These are phyloP conservation scores for Leccinum sublutescens DNA, from an alignment of 768 basidiomycete species.

Conservation along the genomic window DNA sequence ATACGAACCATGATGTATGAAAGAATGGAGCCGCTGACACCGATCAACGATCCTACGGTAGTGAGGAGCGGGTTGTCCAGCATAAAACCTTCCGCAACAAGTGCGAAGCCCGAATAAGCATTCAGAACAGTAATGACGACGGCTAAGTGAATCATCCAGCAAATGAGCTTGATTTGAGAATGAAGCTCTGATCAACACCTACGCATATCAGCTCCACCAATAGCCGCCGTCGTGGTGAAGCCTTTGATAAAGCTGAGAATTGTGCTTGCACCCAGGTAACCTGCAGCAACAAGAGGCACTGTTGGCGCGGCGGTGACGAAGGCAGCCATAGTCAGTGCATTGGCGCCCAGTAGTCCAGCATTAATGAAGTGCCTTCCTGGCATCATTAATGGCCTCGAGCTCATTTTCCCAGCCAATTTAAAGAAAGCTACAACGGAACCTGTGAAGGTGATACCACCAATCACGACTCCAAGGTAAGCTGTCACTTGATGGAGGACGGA, in stretches of 20 bases:
- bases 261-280: constrained; percentile 72
- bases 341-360: constrained; percentile 64
- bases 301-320: constrained; percentile 70
- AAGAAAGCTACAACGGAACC: constrained; percentile 89
- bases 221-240: constrained; percentile 85
- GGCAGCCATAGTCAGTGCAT: constrained; percentile 70
- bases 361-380: constrained; percentile 82
- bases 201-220: constrained; percentile 95
- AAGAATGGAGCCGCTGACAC: constrained; percentile 87
- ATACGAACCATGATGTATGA: constrained; percentile 85
- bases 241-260: constrained; percentile 82
- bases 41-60: constrained; percentile 82
- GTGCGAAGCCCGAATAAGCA: constrained; percentile 87
- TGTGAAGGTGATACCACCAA: constrained; percentile 88
- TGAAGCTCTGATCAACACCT: constrained; percentile 28
- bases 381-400: constrained; percentile 66
- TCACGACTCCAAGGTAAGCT: constrained; percentile 83
- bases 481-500: constrained; percentile 76
- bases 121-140: constrained; percentile 90
- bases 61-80: constrained; percentile 81
- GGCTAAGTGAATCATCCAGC: constrained; percentile 41
- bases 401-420: constrained; percentile 81
- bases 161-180: constrained; percentile 6
- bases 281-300: constrained; percentile 73
- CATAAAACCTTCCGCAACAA: constrained; percentile 94